Evolutionary conservation across 768 basidiomycete species (phyloP).

Genomic region (Serendipita sp.): DNA sequence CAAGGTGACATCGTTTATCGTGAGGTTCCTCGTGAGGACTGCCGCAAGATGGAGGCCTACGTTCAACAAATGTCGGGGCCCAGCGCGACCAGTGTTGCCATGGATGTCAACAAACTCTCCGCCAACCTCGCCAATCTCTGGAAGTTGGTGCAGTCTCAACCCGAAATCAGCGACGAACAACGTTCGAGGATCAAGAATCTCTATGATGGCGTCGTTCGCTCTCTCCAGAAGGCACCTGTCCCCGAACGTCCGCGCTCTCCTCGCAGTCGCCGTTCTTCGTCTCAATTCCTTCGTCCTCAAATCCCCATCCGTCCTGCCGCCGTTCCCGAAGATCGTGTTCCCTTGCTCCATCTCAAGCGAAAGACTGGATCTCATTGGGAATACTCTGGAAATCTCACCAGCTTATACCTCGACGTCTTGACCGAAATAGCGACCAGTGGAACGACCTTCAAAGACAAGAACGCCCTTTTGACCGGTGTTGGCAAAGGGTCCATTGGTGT

Average conservation of each 20-base stretch:
- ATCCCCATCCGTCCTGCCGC: constrained; percentile 48
- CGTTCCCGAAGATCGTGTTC: constrained; percentile 78
- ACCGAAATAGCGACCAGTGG: constrained; percentile 98
- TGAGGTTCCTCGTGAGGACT: constrained; percentile 89
- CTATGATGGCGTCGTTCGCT: constrained; percentile 92
- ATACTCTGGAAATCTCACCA: constrained; percentile 92
- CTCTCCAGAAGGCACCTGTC: constrained; percentile 68
- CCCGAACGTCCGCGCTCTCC: constrained; percentile 30
- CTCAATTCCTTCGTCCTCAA: constrained; percentile 92
- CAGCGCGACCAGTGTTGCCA: constrained; percentile 61
- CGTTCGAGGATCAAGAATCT: constrained; percentile 89
- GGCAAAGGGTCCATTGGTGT: constrained; percentile 97
- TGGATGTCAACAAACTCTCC: constrained; percentile 96
- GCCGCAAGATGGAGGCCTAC: constrained; percentile 94
- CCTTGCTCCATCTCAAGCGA: constrained; percentile 90
- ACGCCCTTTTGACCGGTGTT: constrained; percentile 92
- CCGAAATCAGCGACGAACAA: constrained; percentile 92
- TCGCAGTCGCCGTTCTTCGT: constrained; percentile 82
- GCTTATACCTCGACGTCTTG: constrained; percentile 89
- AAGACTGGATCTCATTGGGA: constrained; percentile 93
- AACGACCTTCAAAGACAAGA: constrained; percentile 98
- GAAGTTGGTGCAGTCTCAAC: constrained; percentile 93
- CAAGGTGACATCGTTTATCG: constrained; percentile 92
- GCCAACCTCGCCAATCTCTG: constrained; percentile 93
- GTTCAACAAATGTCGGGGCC: constrained; percentile 98